phyloP scores from a whole-genome alignment of 1,284 basidiomycete species.

The Naganishia cerealis region DNA sequence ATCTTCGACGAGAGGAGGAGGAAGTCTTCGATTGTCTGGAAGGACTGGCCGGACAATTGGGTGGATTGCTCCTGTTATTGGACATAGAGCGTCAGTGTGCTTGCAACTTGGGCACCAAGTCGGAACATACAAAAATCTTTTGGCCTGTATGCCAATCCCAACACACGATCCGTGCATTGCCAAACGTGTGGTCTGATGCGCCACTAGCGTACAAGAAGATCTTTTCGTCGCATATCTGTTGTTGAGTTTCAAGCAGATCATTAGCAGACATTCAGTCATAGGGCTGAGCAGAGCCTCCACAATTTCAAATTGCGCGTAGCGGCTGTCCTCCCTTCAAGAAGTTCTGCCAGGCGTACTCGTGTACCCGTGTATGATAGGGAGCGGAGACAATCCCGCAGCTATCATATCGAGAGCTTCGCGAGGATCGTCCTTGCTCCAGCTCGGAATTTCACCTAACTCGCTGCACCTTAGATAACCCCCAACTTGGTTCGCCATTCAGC shows the following conservation, averaged over 20 bases:
- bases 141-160: conserved; percentile 53
- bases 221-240: conserved; percentile 52
- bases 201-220: conserved; percentile 43
- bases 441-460: not conserved
- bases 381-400: too few species aligned
- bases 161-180: conserved; percentile 37
- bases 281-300: not conserved
- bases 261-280: not conserved
- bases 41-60: not conserved
- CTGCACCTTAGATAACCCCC: not conserved
- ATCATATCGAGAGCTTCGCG: not conserved
- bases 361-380: too few species aligned
- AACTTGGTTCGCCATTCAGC: too few species aligned
- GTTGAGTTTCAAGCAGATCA: conserved; percentile 34
- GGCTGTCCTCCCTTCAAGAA: too few species aligned
- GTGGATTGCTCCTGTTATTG: conserved; percentile 8
- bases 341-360: too few species aligned
- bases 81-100: not conserved
- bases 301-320: too few species aligned
- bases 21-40: conserved; percentile 33
- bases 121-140: conserved; percentile 43
- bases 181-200: conserved; percentile 9
- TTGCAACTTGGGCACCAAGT: too few species aligned
- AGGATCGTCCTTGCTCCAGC: too few species aligned
- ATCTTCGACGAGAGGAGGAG: conserved; percentile 28